phyloP scores from a whole-genome alignment of 2,329 filamentous ascomycete genomes.

The Allantophomopsis lycopodina region DNA sequence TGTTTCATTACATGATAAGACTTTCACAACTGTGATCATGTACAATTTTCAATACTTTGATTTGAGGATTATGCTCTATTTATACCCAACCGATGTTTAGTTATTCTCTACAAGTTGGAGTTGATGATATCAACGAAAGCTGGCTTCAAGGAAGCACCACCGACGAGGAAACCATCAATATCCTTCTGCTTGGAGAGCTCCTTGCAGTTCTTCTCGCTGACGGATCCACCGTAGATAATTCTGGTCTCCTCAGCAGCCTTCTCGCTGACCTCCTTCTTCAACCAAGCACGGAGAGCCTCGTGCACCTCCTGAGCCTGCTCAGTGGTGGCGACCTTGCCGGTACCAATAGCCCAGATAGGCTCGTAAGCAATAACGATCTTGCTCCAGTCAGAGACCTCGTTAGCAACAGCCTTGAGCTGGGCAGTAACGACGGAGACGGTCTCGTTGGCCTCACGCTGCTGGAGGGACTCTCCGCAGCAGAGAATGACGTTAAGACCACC shows the following conservation, averaged over 20 bases:
- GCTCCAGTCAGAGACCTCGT: slow-evolving; percentile 74
- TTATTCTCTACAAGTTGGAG: slow-evolving; percentile 24
- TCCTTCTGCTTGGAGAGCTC: slow-evolving; percentile 86
- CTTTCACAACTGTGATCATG: neutral
- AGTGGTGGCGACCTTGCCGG: slow-evolving; percentile 81
- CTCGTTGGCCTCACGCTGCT: slow-evolving; percentile 76
- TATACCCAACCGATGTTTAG: too few relatives aligned
- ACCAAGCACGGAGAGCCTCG: slow-evolving; percentile 81
- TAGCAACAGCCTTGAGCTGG: slow-evolving; percentile 73
- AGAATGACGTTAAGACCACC: slow-evolving; percentile 84
- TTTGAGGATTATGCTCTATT: slow-evolving; percentile 1
- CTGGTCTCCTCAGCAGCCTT: slow-evolving; percentile 73
- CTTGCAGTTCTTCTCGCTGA: slow-evolving; percentile 95
- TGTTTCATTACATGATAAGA: too few relatives aligned
- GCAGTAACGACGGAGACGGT: slow-evolving; percentile 75
- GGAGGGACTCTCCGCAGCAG: slow-evolving; percentile 92
- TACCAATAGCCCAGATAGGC: slow-evolving; percentile 94
- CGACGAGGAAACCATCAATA: slow-evolving; percentile 96
- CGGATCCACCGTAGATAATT: slow-evolving; percentile 92
- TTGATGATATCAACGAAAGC: slow-evolving; percentile 70
- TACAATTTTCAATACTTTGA: slow-evolving; percentile 1
- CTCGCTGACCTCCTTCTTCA: slow-evolving; percentile 63
- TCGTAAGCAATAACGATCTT: slow-evolving; percentile 97
- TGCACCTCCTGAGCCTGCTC: slow-evolving; percentile 91
- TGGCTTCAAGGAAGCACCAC: slow-evolving; percentile 92